Percentiles rank a stretch among this genome's conserved stretches.
Conservation (phyloP, 768 basidiomycete species). For the Trametes cinnabarina region DNA sequence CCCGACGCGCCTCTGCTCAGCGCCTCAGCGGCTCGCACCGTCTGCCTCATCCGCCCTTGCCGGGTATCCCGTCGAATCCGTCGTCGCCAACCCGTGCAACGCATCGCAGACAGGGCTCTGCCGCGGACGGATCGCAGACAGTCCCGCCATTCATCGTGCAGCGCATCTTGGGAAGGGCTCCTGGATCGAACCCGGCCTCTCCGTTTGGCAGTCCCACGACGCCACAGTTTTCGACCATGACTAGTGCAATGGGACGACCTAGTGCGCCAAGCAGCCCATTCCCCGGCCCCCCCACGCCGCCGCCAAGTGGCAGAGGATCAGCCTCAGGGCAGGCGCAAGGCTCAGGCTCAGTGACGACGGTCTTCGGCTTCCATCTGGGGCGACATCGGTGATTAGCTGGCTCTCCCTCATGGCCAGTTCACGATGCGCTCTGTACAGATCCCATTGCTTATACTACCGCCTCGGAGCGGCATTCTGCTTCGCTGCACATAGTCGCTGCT, state of each 20-base stretch:
- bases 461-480: constrained; percentile 11
- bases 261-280: background rate
- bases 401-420: background rate
- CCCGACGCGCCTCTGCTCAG: constrained; percentile 23
- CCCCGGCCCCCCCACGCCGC: background rate
- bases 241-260: background rate
- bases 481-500: constrained; percentile 18
- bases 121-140: constrained; percentile 18
- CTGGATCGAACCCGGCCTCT: constrained; percentile 1
- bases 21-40: constrained; percentile 24
- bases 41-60: constrained; percentile 26
- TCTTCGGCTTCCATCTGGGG: constrained; percentile 18
- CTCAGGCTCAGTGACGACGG: constrained; percentile 9
- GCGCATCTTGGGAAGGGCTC: constrained; percentile 26
- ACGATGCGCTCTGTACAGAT: constrained; percentile 3
- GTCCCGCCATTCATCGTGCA: constrained; percentile 35
- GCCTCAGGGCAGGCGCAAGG: background rate
- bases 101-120: constrained; percentile 11
- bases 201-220: constrained; percentile 19
- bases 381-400: constrained; percentile 8
- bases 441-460: constrained; percentile 1
- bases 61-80: constrained; percentile 3
- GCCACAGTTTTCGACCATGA: constrained; percentile 12
- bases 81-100: constrained; percentile 12
- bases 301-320: background rate